Evolutionary conservation across 257 asterid species (phyloP).

Genomic region (Cordia subcordata): DNA sequence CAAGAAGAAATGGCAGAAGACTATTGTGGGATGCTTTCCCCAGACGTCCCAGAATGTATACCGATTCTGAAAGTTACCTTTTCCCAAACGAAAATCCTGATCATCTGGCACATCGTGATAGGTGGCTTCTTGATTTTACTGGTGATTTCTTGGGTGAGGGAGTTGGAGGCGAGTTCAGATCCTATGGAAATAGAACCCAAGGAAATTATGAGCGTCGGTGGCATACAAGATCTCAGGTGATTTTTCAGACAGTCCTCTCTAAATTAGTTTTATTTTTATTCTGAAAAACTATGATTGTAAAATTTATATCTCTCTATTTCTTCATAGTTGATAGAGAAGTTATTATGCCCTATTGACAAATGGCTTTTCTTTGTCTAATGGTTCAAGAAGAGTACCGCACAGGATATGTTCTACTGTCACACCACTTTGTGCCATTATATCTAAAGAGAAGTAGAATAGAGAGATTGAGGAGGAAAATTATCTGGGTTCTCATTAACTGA

Average conservation of each 20-base stretch:
- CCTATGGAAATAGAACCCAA: conserved; percentile 34
- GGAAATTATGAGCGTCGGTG: conserved; percentile 43
- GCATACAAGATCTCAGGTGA: conserved; percentile 82
- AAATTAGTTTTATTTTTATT: background rate
- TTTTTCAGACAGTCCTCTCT: background rate
- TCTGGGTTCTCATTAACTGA: too few species aligned
- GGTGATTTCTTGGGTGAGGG: conserved; percentile 48
- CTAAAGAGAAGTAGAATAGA: too few species aligned
- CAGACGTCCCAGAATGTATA: conserved; percentile 66
- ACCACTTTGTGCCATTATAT: too few species aligned
- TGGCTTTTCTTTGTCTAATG: too few species aligned
- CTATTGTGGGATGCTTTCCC: conserved; percentile 89
- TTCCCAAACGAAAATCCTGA: conserved; percentile 51
- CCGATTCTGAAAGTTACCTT: conserved; percentile 37
- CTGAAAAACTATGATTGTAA: background rate
- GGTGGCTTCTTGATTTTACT: conserved; percentile 58
- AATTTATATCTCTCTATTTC: background rate
- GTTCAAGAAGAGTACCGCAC: too few species aligned
- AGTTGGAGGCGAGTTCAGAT: conserved; percentile 47
- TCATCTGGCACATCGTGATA: conserved; percentile 42
- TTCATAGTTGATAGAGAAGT: too few species aligned
- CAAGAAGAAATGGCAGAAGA: conserved; percentile 72
- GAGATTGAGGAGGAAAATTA: too few species aligned
- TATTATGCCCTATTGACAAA: background rate
- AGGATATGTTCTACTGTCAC: too few species aligned